Conservation (phyloP, 306 rosid genomes). For the Urtica urens region DNA sequence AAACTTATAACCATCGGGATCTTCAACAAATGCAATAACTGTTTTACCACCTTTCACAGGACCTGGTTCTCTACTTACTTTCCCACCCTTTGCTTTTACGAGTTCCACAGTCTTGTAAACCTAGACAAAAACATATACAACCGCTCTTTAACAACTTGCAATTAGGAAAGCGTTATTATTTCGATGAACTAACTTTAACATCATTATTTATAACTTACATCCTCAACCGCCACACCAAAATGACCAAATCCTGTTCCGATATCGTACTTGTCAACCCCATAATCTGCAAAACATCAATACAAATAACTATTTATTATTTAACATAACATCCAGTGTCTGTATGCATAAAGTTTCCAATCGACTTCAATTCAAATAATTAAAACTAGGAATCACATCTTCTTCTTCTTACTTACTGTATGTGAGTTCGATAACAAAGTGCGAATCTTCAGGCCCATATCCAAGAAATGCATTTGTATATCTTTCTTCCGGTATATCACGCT, state of each 20-base stretch:
- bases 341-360: not conserved
- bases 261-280: constrained; percentile 69
- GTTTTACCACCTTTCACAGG: constrained; percentile 66
- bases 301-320: constrained; percentile 11
- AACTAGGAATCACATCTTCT: no score
- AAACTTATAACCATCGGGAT: constrained; percentile 90
- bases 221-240: constrained; percentile 85
- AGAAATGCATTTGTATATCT: constrained; percentile 77
- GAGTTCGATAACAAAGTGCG: constrained; percentile 73
- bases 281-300: constrained; percentile 43
- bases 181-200: not conserved
- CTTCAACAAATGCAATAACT: constrained; percentile 64
- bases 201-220: constrained; percentile 47
- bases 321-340: not conserved
- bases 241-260: constrained; percentile 77
- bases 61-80: constrained; percentile 70
- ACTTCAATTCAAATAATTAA: not conserved
- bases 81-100: constrained; percentile 81
- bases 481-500: constrained; percentile 74
- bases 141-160: constrained; percentile 11
- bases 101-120: constrained; percentile 75
- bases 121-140: constrained; percentile 28
- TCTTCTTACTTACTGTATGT: constrained; percentile 53
- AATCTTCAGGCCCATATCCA: constrained; percentile 86
- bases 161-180: constrained; percentile 8